Evolutionary conservation across 768 basidiomycete species (phyloP).

Genomic region (Hysterangium stoloniferum): DNA sequence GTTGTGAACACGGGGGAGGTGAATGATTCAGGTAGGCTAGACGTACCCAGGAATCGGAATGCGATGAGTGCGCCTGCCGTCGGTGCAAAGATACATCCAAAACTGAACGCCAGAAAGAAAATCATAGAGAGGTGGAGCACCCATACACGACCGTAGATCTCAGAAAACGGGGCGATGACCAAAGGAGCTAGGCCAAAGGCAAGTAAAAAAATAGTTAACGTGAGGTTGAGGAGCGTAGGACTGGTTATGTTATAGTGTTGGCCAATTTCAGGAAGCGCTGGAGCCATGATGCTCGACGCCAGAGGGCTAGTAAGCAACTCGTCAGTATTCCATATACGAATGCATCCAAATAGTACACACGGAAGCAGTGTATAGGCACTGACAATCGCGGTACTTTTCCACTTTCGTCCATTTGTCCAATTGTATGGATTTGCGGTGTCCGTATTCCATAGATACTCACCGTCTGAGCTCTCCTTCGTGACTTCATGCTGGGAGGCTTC

Average conservation of each 20-base stretch:
- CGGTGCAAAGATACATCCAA: constrained; percentile 17
- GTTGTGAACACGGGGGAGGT: not conserved
- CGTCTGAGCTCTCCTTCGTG: no score
- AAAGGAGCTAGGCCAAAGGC: constrained; percentile 24
- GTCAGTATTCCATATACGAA: no score
- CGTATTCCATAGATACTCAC: constrained; percentile 37
- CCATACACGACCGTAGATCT: constrained; percentile 18
- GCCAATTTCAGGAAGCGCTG: constrained; percentile 52
- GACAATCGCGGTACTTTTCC: constrained; percentile 48
- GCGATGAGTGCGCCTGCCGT: constrained; percentile 14
- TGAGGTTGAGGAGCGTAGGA: constrained; percentile 45
- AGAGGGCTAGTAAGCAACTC: constrained; percentile 52
- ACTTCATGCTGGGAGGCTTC: no score
- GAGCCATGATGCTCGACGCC: constrained; percentile 63
- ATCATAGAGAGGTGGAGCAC: constrained; percentile 16
- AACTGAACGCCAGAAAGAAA: constrained; percentile 15
- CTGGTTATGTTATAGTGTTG: constrained; percentile 42
- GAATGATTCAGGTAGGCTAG: not conserved
- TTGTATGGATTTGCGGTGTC: constrained; percentile 59
- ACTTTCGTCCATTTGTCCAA: constrained; percentile 53
- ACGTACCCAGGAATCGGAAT: constrained; percentile 18
- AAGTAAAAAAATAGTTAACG: constrained; percentile 54
- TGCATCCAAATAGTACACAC: constrained; percentile 18
- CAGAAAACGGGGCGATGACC: constrained; percentile 13
- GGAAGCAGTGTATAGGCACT: constrained; percentile 19